Base-by-base conservation (phyloP, 1,284 basidiomycete species). In the Marasmius tenuissimus region DNA sequence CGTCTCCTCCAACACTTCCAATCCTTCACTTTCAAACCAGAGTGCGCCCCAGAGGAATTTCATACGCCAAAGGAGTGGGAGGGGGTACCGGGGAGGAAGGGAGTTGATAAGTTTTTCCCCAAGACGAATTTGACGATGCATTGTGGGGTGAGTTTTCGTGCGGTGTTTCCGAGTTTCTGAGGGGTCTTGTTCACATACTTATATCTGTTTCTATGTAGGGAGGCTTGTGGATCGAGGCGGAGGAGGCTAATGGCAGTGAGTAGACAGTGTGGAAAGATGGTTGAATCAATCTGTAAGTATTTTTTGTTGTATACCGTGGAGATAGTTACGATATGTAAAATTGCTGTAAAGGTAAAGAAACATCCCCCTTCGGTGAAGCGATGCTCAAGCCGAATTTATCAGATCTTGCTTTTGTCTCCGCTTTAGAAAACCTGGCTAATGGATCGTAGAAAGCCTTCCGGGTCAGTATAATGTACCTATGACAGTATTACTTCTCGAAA, bases 1-100 rank as follows among this genome's bases (percentile, higher is more conserved):
- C 81, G 86, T 9, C 73, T 91, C 18, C 70, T 90, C 18, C 88
- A 90, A 71, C 71, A 74, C 40, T 86, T 89, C 71, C 76, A 79
- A 0, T 72, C 72, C 0, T 75, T 90, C 35, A 67, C 70, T 0
- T 75, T 87, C 3, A 83, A 78, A n/a, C 71, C 70, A 1, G 76
- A 79, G 22, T 76, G 81, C 0, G 78, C 80, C 40, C 79, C 85
- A 1, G 75, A 74, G 1, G 76, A 76, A 4, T 74, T 73, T 14
- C 71, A 68, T 10, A 81, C 82, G 12, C 85, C 83, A 9, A 60
- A 70, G 10, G 76, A 74, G 7, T 86, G 84, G 83, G 74, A 74
- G 9, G 62, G 70, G 9, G 71, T 71, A 5, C 67, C 70, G 3
- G 82, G 80, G 33, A 76, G 78, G 60, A 80, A 80, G 73, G 73